A percentile compares a stretch with the other conserved stretches of the same genome.
Evolutionary conservation across 2,329 filamentous ascomycete genomes (phyloP).

Genomic region (Lanzia echinophila): DNA sequence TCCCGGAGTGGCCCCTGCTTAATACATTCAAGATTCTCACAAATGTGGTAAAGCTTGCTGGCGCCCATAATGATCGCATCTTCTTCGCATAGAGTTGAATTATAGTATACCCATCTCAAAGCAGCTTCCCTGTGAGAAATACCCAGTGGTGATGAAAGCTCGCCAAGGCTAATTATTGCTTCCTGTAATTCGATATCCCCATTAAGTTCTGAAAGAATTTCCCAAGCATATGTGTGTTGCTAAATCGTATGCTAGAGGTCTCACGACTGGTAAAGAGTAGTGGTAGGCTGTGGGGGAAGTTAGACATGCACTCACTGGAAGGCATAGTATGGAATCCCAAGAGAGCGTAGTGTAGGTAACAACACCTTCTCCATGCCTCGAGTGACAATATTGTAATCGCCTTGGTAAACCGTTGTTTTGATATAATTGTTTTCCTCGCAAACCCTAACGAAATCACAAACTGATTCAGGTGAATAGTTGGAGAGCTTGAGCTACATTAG

Average conservation of each 20-base stretch:
- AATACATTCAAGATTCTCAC: neutral
- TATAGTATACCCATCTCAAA: neutral
- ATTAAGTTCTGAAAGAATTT: neutral
- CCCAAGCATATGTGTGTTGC: neutral
- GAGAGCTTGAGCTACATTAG: slow-evolving; percentile 13
- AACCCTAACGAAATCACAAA: neutral
- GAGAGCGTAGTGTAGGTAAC: neutral
- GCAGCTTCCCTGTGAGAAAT: neutral
- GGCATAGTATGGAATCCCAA: neutral
- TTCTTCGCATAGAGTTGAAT: neutral
- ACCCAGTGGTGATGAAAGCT: neutral
- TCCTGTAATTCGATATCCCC: neutral
- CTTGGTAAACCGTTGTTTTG: slow-evolving; percentile 29
- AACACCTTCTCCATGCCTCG: neutral
- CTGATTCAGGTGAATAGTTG: neutral
- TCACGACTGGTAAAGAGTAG: neutral
- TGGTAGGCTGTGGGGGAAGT: neutral
- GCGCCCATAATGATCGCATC: neutral
- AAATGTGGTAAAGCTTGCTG: neutral
- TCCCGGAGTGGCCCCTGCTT: neutral
- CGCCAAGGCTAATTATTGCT: neutral
- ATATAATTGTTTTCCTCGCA: slow-evolving; percentile 8
- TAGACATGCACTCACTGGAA: too few relatives aligned
- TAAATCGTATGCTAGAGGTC: neutral
- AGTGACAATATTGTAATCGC: slow-evolving; percentile 21